Percentiles rank a stretch among this genome's conserved stretches.
phyloP scores from a whole-genome alignment of 2,329 filamentous ascomycete genomes.

The Aspergillus quadrilineatus region DNA sequence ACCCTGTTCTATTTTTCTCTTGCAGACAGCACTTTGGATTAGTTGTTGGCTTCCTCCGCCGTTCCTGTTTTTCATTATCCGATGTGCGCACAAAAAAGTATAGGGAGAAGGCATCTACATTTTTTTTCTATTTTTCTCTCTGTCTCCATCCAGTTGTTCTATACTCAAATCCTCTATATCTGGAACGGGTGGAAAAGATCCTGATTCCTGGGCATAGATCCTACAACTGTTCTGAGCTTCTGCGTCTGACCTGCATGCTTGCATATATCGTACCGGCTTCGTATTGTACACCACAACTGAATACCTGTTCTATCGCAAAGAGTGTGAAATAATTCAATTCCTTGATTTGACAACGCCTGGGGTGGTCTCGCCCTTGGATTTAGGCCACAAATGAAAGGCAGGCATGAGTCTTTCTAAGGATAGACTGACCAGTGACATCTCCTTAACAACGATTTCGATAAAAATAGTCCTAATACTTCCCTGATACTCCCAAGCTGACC shows the following conservation, averaged over 20 bases:
- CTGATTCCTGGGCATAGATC: not conserved
- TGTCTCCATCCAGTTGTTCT: constrained; percentile 15
- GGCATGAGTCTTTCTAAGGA: not conserved
- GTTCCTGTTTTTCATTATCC: constrained; percentile 15
- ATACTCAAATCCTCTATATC: constrained; percentile 7
- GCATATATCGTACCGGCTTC: constrained; percentile 7
- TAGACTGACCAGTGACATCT: constrained; percentile 2
- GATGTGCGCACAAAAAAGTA: constrained; percentile 14
- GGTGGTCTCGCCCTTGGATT: not conserved
- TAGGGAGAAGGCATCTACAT: constrained; percentile 6
- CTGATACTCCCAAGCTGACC: not conserved
- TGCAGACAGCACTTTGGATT: constrained; percentile 10
- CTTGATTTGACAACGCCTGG: not conserved
- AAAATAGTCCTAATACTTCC: constrained; percentile 5
- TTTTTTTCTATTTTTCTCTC: not conserved
- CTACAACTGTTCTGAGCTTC: not conserved
- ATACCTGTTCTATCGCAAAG: not conserved
- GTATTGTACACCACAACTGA: constrained; percentile 12
- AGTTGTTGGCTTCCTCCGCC: constrained; percentile 17
- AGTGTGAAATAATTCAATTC: not conserved
- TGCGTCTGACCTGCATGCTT: constrained; percentile 8
- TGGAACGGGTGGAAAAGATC: not conserved
- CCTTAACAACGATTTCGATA: constrained; percentile 1
- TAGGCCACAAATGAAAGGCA: not conserved
- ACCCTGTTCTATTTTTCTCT: constrained; percentile 20